A percentile compares a stretch with the other conserved stretches of the same genome.
These are phyloP conservation scores for Paragyromitra xinjiangensis DNA, from an alignment of 495 filamentous ascomycete genomes.

Conservation along the genomic window DNA sequence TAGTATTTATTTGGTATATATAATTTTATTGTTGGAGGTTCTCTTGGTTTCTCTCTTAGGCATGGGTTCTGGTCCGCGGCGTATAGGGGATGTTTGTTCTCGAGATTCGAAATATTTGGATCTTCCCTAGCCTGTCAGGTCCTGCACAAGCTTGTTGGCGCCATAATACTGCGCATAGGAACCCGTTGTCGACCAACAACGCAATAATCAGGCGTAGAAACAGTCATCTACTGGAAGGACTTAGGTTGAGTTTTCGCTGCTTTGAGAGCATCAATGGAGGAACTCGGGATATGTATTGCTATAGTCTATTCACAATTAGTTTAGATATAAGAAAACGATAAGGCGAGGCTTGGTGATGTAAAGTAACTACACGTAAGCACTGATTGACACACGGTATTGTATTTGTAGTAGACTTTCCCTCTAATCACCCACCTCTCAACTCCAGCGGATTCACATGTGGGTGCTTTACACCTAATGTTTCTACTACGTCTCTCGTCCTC, in stretches of 20 bases:
- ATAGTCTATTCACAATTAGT: too few relatives aligned
- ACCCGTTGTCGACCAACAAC: background rate
- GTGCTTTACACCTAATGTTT: background rate
- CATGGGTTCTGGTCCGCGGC: background rate
- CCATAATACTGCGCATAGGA: background rate
- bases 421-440: slow-evolving; percentile 53
- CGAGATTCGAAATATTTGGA: background rate
- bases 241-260: background rate
- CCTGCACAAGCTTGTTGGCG: background rate
- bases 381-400: slow-evolving; percentile 44
- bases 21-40: background rate
- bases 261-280: background rate
- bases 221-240: background rate
- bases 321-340: too few relatives aligned
- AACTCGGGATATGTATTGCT: background rate
- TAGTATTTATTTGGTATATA: background rate
- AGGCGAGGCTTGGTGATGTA: too few relatives aligned
- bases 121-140: background rate
- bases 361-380: too few relatives aligned
- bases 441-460: slow-evolving; percentile 44
- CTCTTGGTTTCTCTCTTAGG: background rate
- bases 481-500: too few relatives aligned
- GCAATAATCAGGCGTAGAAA: background rate
- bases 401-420: slow-evolving; percentile 53
- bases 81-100: background rate